Evolutionary conservation across 2,329 filamentous ascomycete genomes (phyloP).

Genomic region (Aspergillus novoparasiticus): DNA sequence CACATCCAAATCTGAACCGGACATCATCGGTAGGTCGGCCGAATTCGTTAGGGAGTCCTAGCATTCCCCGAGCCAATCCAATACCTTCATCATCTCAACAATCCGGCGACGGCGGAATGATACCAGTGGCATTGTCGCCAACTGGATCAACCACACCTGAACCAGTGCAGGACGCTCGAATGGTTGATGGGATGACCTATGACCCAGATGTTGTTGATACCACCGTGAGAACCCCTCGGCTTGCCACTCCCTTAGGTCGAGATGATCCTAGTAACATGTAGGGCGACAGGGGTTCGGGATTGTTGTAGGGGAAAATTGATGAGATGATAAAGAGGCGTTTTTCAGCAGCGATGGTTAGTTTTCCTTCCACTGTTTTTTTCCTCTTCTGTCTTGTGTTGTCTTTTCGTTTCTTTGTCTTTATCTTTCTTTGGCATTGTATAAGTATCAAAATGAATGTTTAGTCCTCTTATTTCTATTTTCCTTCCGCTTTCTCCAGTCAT

Average conservation of each 20-base stretch:
- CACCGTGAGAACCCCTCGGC: conserved; percentile 60
- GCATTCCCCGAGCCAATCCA: conserved; percentile 35
- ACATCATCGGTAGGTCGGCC: conserved; percentile 36
- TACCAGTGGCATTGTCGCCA: conserved; percentile 38
- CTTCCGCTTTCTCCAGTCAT: background rate
- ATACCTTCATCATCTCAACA: conserved; percentile 31
- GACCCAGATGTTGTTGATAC: conserved; percentile 66
- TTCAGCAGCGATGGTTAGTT: background rate
- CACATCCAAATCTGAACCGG: conserved; percentile 55
- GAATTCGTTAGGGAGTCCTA: conserved; percentile 46
- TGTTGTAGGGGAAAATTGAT: background rate
- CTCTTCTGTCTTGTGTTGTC: background rate
- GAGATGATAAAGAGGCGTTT: background rate
- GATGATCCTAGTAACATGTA: conserved; percentile 9
- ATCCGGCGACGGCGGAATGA: conserved; percentile 37
- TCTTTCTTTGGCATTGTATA: background rate
- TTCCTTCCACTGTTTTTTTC: conserved; percentile 8
- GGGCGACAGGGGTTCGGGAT: background rate
- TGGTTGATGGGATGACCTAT: conserved; percentile 69
- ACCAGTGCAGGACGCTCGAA: conserved; percentile 58
- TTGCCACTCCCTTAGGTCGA: conserved; percentile 40
- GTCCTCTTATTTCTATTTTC: background rate
- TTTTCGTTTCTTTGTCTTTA: conserved; percentile 4
- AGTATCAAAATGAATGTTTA: background rate
- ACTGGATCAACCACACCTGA: conserved; percentile 43